Evolutionary conservation across 2,329 filamentous ascomycete genomes (phyloP), one percentile per base, ranked within the genome.

Genomic region (Bipolaris cookei): DNA sequence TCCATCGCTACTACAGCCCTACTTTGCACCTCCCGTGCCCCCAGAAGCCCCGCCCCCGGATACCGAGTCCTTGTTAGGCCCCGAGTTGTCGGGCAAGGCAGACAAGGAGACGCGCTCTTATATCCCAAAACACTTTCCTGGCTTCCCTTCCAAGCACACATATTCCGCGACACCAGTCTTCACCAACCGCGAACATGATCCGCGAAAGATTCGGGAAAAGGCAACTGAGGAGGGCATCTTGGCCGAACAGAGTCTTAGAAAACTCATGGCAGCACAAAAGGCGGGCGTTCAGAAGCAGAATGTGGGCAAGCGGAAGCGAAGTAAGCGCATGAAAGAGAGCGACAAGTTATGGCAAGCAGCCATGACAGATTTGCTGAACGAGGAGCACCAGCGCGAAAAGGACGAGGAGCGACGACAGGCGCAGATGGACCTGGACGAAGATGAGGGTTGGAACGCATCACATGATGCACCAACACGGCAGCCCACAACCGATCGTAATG

Each of bases 191-290:
- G 85, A 88, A 61, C 82, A 78, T 32, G 86, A 89, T 63, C 82
- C 85, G 2, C 78, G 85, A 35, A 82, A 80, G 61, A 84, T 88
- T 44, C 77, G 86, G 35, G 87, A 89, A 68, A 81, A 82, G 55
- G 86, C 86, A 4, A 88, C 86, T 3, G 82, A 88, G 66, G 87
- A 90, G 69, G 86, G 86, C 13, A 82, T 88, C 43, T 73, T 87
- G 58, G 87, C 86, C 6, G 87, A 89, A 70, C 84, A 88, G 66
- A 86, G 86, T 18, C 73, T 90, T 61, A 79, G 87, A 46, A 88
- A 86, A 66, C 77, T 90, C 23, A 81, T 82, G 61, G 77, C 77
- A 1, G 79, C 78, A 30, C 75, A 76, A 38, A 80, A 81, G 68
- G 80, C 82, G 3, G 83, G 83, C 23, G 66, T 76, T 37, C 68